phyloP scores from a whole-genome alignment of 2,329 filamentous ascomycete genomes.

The Pseudogymnoascus sp. region DNA sequence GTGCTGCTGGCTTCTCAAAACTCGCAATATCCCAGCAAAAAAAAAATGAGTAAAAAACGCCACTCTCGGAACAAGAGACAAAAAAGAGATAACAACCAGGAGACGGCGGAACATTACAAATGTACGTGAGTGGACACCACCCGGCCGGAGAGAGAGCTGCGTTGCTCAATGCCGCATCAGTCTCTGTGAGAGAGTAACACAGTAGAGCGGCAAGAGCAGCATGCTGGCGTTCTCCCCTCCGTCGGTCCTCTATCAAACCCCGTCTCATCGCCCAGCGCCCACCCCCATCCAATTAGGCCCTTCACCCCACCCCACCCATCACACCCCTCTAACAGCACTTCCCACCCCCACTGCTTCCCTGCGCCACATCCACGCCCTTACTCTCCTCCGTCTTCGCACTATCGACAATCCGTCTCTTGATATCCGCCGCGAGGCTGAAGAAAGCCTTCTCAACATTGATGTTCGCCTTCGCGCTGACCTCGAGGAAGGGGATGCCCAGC shows the following conservation, averaged over 20 bases:
- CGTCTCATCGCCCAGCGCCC: background rate
- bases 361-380: conserved; percentile 60
- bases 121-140: conserved; percentile 2
- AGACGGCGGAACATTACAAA: conserved; percentile 6
- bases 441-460: conserved; percentile 99
- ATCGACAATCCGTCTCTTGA: conserved; percentile 97
- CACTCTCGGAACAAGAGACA: background rate
- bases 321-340: conserved; percentile 63
- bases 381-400: conserved; percentile 67
- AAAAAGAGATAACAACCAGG: background rate
- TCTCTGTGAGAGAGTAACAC: background rate
- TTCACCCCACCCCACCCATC: background rate
- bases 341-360: conserved; percentile 49
- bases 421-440: conserved; percentile 87
- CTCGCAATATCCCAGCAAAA: background rate
- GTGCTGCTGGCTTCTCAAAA: conserved; percentile 1
- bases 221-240: background rate
- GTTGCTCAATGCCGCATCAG: background rate
- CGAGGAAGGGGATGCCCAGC: conserved; percentile 94
- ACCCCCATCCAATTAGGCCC: background rate
- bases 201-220: background rate
- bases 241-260: background rate
- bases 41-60: background rate
- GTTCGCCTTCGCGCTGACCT: conserved; percentile 97
- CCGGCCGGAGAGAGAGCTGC: background rate